Percentiles rank a stretch among this genome's conserved stretches.
These are phyloP conservation scores for Botrytis hyacinthi DNA, from an alignment of 2,329 filamentous ascomycete genomes.

Conservation along the genomic window DNA sequence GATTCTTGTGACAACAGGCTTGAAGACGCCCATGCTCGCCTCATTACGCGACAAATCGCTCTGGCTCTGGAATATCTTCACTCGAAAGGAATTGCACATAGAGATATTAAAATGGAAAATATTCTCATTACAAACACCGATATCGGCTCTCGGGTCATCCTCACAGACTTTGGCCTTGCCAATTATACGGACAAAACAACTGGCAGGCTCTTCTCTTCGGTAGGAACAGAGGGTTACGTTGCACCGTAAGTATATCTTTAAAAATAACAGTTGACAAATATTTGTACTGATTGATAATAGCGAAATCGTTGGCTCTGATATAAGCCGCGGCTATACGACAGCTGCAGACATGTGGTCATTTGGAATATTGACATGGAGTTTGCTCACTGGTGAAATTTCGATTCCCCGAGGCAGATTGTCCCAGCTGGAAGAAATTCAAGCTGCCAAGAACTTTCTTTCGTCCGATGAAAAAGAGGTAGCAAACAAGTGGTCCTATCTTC, in stretches of 20 bases:
- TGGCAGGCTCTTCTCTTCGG: conserved; percentile 33
- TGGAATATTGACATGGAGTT: conserved; percentile 32
- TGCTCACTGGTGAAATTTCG: conserved; percentile 32
- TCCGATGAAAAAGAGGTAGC: conserved; percentile 16
- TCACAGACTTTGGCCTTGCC: conserved; percentile 40
- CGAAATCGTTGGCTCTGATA: conserved; percentile 24
- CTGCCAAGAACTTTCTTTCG: conserved; percentile 26
- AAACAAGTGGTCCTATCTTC: conserved; percentile 25
- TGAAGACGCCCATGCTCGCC: conserved; percentile 31
- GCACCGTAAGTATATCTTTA: conserved; percentile 35
- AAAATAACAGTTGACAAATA: background rate
- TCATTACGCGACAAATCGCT: conserved; percentile 38
- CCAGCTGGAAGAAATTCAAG: conserved; percentile 28
- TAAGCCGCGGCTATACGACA: conserved; percentile 32
- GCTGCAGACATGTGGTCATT: conserved; percentile 39
- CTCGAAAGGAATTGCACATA: conserved; percentile 33
- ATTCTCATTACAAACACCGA: conserved; percentile 36
- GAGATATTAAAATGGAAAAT: conserved; percentile 40
- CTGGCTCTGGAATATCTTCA: conserved; percentile 37
- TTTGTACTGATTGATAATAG: conserved; percentile 19
- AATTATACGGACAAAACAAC: conserved; percentile 24
- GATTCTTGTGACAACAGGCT: conserved; percentile 30
- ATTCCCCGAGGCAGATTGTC: conserved; percentile 27
- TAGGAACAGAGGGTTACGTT: conserved; percentile 37
- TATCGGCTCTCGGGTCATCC: conserved; percentile 35